Evolutionary conservation across 768 basidiomycete genomes (phyloP).

Genomic region (Tricholoma flavovirens): DNA sequence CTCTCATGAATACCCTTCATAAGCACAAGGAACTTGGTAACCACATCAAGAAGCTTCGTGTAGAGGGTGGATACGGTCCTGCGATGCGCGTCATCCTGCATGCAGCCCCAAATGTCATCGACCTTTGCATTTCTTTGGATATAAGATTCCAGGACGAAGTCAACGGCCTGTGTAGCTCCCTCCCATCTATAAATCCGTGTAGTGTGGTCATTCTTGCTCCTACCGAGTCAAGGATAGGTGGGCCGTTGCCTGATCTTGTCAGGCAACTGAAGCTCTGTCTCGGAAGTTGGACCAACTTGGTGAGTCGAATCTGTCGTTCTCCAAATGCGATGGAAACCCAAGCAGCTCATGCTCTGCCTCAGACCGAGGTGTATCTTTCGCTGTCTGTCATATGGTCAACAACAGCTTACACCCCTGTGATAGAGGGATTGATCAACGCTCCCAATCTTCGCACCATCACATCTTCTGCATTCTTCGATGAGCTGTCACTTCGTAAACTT

Average conservation of each 20-base stretch:
- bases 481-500: background rate
- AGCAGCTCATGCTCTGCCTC: background rate
- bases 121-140: conserved; percentile 8
- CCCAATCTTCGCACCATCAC: background rate
- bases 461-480: background rate
- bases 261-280: background rate
- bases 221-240: background rate
- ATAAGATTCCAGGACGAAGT: conserved; percentile 6
- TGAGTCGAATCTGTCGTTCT: background rate
- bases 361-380: background rate
- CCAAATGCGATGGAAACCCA: background rate
- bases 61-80: conserved; percentile 12
- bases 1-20: conserved; percentile 8
- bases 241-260: no score
- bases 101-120: conserved; percentile 4
- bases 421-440: background rate
- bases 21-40: conserved; percentile 3
- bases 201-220: background rate
- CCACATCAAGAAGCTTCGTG: conserved; percentile 10
- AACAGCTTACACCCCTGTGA: background rate
- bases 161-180: conserved; percentile 4
- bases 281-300: background rate
- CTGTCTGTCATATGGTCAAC: background rate
- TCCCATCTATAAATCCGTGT: conserved; percentile 6
- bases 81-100: conserved; percentile 7